These are phyloP conservation scores for Casaregolazyma suthepensis DNA, from an alignment of 1,139 yeast species.

Conservation along the genomic window DNA sequence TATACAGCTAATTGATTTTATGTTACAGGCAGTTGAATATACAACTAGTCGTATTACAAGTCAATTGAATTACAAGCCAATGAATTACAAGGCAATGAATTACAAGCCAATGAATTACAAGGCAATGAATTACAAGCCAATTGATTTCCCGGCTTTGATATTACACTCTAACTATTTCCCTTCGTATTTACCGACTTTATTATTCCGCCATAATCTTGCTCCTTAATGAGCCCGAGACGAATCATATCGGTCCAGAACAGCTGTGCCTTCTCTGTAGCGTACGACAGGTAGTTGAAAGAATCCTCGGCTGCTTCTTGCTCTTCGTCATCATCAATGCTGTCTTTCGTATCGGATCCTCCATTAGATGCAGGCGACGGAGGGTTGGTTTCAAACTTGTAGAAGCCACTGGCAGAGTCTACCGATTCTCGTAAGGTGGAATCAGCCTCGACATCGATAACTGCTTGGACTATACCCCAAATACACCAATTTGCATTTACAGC, in stretches of 20 bases:
- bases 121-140: too few relatives aligned
- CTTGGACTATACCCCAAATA: constrained; percentile 84
- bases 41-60: too few relatives aligned
- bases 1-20: too few relatives aligned
- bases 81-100: too few relatives aligned
- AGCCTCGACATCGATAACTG: constrained; percentile 29
- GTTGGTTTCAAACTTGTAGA: constrained; percentile 27
- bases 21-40: too few relatives aligned
- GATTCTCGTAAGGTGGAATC: constrained; percentile 25
- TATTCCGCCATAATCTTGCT: constrained; percentile 24
- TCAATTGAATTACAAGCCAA: too few relatives aligned
- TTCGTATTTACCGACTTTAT: constrained; percentile 16
- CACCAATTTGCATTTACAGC: constrained; percentile 78
- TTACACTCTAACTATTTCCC: not conserved
- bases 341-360: not conserved
- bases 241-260: constrained; percentile 71
- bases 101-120: too few relatives aligned
- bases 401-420: constrained; percentile 22
- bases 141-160: too few relatives aligned
- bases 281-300: constrained; percentile 71
- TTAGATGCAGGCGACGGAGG: constrained; percentile 7
- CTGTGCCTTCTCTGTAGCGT: constrained; percentile 68
- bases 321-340: constrained; percentile 18
- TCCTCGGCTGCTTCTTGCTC: constrained; percentile 47
- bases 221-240: constrained; percentile 47